phyloP scores from a whole-genome alignment of 352 stramenopile species.

The Phytopythium litorale region DNA sequence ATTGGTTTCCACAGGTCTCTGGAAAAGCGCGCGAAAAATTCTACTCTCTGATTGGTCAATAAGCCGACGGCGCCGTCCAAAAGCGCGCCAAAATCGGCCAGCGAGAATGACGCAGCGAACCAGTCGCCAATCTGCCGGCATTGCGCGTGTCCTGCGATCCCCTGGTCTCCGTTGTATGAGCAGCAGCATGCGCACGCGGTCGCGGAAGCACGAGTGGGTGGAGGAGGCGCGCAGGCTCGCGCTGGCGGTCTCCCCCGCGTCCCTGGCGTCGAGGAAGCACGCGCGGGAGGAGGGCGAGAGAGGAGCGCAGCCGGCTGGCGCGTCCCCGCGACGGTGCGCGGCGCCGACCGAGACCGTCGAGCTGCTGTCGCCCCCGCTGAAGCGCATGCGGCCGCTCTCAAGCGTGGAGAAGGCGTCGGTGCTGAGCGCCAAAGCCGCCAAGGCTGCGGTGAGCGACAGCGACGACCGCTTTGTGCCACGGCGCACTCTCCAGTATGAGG shows the following conservation, averaged over 20 bases:
- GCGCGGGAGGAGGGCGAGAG: not conserved
- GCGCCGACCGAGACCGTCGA: not conserved
- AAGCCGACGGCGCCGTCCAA: not conserved
- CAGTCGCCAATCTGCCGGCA: conserved; percentile 1
- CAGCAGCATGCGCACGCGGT: conserved; percentile 11
- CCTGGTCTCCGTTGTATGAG: not conserved
- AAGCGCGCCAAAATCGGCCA: not conserved
- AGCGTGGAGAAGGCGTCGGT: not conserved
- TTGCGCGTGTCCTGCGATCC: not conserved
- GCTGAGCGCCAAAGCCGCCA: not conserved
- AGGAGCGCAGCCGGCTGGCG: not conserved
- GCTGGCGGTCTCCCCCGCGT: not conserved
- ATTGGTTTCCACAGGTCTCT: not conserved
- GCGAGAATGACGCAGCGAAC: not conserved
- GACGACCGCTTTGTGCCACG: not conserved
- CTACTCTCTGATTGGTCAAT: conserved; percentile 2
- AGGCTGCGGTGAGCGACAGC: not conserved
- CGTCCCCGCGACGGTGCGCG: not conserved
- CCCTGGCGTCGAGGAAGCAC: not conserved
- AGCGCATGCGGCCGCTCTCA: not conserved
- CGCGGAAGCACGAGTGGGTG: conserved; percentile 7
- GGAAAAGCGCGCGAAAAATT: not conserved
- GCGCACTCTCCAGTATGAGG: conserved; percentile 5
- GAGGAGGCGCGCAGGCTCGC: conserved; percentile 1
- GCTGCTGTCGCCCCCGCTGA: conserved; percentile 1